These are phyloP conservation scores for Cyberlindnera bimundalis DNA, from an alignment of 805 yeast species.

Conservation along the genomic window DNA sequence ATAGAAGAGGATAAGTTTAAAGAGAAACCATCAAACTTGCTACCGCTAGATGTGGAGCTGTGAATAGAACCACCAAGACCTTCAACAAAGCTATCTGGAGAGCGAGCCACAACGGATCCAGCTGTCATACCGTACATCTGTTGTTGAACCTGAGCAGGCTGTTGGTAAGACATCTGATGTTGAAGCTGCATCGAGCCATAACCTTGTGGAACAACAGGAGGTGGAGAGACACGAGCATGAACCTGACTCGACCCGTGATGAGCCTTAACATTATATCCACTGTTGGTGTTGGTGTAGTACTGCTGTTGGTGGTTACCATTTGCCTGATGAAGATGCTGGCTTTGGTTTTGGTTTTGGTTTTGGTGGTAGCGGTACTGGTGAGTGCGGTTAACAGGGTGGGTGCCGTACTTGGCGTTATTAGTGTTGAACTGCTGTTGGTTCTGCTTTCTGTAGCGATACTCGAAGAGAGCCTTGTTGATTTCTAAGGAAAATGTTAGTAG, in stretches of 20 bases:
- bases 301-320: neutral
- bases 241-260: neutral
- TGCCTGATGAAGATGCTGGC: slow-evolving; percentile 1
- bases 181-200: slow-evolving; percentile 1
- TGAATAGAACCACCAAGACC: slow-evolving; percentile 13
- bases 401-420: slow-evolving; percentile 7
- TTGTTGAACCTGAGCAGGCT: neutral
- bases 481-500: slow-evolving; percentile 17
- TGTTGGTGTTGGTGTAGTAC: neutral
- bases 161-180: neutral
- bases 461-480: slow-evolving; percentile 26
- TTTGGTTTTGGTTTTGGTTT: slow-evolving; percentile 1
- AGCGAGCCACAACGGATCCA: slow-evolving; percentile 14
- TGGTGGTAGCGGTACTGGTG: neutral
- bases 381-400: slow-evolving; percentile 1
- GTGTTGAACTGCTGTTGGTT: slow-evolving; percentile 3
- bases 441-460: slow-evolving; percentile 24
- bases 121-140: neutral
- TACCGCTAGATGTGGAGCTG: slow-evolving; percentile 5
- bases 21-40: slow-evolving; percentile 11
- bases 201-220: slow-evolving; percentile 5
- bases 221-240: slow-evolving; percentile 4
- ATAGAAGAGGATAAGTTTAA: slow-evolving; percentile 24
- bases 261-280: neutral
- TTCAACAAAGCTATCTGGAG: slow-evolving; percentile 24